These are phyloP conservation scores for Collybia nuda DNA, from an alignment of 768 basidiomycete genomes.

Conservation along the genomic window DNA sequence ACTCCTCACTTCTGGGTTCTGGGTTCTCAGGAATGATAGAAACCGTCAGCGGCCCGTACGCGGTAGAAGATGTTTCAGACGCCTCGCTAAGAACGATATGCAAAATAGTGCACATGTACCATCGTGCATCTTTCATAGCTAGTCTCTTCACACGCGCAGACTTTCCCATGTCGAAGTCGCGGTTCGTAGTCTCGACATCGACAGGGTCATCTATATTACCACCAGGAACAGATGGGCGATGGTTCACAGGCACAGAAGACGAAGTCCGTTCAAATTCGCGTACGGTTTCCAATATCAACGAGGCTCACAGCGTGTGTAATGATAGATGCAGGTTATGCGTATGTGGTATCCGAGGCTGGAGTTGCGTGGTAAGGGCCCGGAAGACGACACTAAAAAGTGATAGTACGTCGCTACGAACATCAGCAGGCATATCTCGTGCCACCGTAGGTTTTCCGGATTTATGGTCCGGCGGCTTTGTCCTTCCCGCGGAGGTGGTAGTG, in stretches of 20 bases:
- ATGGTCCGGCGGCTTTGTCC: slow-evolving; percentile 7
- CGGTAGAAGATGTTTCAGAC: neutral
- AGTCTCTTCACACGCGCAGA: slow-evolving; percentile 33
- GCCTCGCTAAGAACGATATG: slow-evolving; percentile 30
- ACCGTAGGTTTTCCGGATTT: neutral
- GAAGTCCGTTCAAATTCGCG: slow-evolving; percentile 37
- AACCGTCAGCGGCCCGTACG: slow-evolving; percentile 1
- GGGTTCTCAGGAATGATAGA: neutral
- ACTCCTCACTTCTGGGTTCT: neutral
- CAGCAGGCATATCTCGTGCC: slow-evolving; percentile 11
- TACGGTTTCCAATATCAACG: slow-evolving; percentile 37
- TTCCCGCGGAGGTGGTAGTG: slow-evolving; percentile 1
- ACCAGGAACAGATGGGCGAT: slow-evolving; percentile 2
- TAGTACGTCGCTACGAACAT: slow-evolving; percentile 26
- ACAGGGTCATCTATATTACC: slow-evolving; percentile 2
- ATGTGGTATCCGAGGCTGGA: slow-evolving; percentile 1
- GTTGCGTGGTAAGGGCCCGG: slow-evolving; percentile 11
- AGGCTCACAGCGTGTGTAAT: slow-evolving; percentile 17
- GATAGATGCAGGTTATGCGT: slow-evolving; percentile 13
- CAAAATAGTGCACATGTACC: slow-evolving; percentile 51
- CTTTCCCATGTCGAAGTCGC: neutral
- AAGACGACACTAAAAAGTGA: slow-evolving; percentile 24
- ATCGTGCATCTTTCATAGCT: slow-evolving; percentile 47
- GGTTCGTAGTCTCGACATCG: neutral
- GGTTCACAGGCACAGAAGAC: slow-evolving; percentile 1